Evolutionary conservation across 2,329 filamentous ascomycete species (phyloP).

Genomic region (Aspergillus japonicus): DNA sequence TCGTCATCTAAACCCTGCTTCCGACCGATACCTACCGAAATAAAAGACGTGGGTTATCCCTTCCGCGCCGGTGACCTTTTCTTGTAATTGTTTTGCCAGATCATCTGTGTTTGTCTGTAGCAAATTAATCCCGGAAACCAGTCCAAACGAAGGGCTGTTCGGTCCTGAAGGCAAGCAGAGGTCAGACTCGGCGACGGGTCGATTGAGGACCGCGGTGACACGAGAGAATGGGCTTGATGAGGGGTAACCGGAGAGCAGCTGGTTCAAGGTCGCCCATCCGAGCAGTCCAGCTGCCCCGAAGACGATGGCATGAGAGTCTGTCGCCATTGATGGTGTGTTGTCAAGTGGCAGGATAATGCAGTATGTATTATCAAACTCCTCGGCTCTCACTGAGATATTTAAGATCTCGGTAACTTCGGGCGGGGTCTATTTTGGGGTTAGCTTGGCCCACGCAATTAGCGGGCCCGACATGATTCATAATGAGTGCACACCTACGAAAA

Average conservation of each 20-base stretch:
- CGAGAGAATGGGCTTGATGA: conserved; percentile 31
- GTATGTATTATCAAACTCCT: no score
- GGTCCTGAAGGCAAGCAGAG: conserved; percentile 9
- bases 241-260: conserved; percentile 39
- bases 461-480: no score
- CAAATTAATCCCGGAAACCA: conserved; percentile 29
- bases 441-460: no score
- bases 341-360: no score
- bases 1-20: background rate
- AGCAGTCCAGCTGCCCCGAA: conserved; percentile 44
- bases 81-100: conserved; percentile 29
- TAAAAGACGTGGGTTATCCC: conserved; percentile 45
- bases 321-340: background rate
- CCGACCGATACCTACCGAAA: conserved; percentile 25
- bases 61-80: conserved; percentile 35
- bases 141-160: conserved; percentile 29
- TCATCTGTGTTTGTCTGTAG: conserved; percentile 8
- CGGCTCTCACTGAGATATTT: no score
- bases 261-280: conserved; percentile 44
- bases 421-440: no score
- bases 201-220: conserved; percentile 43
- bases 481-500: no score
- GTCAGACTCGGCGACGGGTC: conserved; percentile 21
- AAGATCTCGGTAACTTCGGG: no score
- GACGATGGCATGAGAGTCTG: conserved; percentile 39